A percentile compares a stretch with the other conserved stretches of the same genome.
These are phyloP conservation scores for Linnemannia zychae DNA, from an alignment of 192 early-diverging fungal species.

Conservation along the genomic window DNA sequence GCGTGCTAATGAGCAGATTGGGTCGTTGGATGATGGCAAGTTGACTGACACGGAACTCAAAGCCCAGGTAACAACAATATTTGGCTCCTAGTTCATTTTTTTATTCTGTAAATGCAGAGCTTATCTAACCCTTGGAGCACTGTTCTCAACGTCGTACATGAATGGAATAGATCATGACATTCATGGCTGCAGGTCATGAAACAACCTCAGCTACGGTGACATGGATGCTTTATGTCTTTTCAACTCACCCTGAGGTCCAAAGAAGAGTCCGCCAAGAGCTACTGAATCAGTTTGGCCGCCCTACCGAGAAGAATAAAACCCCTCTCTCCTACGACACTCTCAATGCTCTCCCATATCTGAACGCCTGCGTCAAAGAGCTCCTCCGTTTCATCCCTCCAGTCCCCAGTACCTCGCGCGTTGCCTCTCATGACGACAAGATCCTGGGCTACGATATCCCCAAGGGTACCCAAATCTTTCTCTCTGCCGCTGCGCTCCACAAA, in stretches of 20 bases:
- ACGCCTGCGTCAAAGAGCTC: constrained; percentile 66
- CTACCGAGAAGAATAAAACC: constrained; percentile 22
- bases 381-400: constrained; percentile 69
- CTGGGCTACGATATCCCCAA: constrained; percentile 64
- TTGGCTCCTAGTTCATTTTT: too few species aligned
- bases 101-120: background rate
- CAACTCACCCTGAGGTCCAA: constrained; percentile 60
- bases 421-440: constrained; percentile 51
- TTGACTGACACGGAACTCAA: constrained; percentile 62
- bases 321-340: constrained; percentile 62
- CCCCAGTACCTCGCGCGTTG: constrained; percentile 60
- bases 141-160: background rate
- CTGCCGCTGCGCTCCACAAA: constrained; percentile 58
- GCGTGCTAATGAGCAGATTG: constrained; percentile 55
- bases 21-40: constrained; percentile 47
- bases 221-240: constrained; percentile 67
- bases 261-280: constrained; percentile 63
- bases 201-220: constrained; percentile 62
- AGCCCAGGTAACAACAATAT: constrained; percentile 42
- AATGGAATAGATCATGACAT: constrained; percentile 57
- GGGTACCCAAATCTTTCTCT: constrained; percentile 55
- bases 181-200: constrained; percentile 72
- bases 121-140: background rate
- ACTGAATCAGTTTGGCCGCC: constrained; percentile 41
- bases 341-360: constrained; percentile 63